Evolutionary conservation across 1,284 basidiomycete genomes (phyloP).

Genomic region (Naganishia liquefaciens): DNA sequence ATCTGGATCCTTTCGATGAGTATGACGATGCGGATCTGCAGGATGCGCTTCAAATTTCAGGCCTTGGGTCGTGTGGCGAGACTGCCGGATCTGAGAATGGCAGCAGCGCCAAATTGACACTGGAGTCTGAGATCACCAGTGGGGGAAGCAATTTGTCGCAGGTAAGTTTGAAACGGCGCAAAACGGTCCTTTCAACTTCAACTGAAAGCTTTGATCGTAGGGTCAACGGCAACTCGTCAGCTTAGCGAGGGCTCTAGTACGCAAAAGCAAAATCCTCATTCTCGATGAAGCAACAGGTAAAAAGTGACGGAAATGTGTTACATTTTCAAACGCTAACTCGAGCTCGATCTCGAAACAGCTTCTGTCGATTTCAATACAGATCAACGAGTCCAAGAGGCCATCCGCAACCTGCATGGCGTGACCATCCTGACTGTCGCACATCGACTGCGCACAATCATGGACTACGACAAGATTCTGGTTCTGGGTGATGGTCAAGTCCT

Average conservation of each 20-base stretch:
- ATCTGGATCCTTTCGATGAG: slow-evolving; percentile 72
- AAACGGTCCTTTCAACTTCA: slow-evolving; percentile 35
- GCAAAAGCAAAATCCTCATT: slow-evolving; percentile 58
- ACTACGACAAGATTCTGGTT: slow-evolving; percentile 59
- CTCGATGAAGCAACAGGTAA: slow-evolving; percentile 58
- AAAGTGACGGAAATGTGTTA: background rate
- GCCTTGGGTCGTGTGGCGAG: slow-evolving; percentile 44
- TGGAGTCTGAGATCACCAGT: slow-evolving; percentile 50
- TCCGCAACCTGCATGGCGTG: slow-evolving; percentile 54
- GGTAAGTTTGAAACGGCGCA: slow-evolving; percentile 58
- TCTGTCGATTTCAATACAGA: slow-evolving; percentile 57
- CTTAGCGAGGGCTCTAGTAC: slow-evolving; percentile 59
- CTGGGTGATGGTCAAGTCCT: slow-evolving; percentile 59
- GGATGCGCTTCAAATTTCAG: slow-evolving; percentile 58
- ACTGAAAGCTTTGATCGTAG: slow-evolving; percentile 45
- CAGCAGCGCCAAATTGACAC: slow-evolving; percentile 45
- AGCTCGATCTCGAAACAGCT: slow-evolving; percentile 38
- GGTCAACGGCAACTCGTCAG: slow-evolving; percentile 69
- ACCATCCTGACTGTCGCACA: slow-evolving; percentile 56
- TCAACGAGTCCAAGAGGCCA: slow-evolving; percentile 56
- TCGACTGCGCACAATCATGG: slow-evolving; percentile 57
- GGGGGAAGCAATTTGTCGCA: slow-evolving; percentile 64
- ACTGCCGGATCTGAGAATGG: slow-evolving; percentile 34
- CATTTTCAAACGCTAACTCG: slow-evolving; percentile 34
- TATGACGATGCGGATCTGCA: slow-evolving; percentile 62